Conservation (phyloP, 1,284 basidiomycete species). For the Trichosporon faecale region DNA sequence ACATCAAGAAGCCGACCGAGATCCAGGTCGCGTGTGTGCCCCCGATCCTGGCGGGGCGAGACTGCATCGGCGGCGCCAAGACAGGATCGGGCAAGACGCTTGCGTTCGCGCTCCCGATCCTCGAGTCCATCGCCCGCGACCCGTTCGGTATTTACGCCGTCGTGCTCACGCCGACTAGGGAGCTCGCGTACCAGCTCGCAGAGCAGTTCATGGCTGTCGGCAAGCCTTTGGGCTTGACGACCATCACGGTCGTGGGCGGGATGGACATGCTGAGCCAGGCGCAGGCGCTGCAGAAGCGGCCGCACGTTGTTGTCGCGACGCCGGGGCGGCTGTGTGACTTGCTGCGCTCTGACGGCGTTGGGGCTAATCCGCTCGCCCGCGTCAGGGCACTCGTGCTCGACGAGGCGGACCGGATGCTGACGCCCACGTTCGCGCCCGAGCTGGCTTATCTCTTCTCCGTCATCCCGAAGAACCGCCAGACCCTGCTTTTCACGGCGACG, state of each 20-base stretch:
- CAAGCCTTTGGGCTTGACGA: conserved; percentile 71
- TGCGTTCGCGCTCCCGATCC: conserved; percentile 91
- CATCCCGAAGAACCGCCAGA: conserved; percentile 83
- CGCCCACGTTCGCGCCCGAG: conserved; percentile 84
- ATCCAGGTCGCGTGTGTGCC: conserved; percentile 90
- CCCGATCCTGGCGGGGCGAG: conserved; percentile 73
- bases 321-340: conserved; percentile 94
- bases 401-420: conserved; percentile 91
- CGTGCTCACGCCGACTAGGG: conserved; percentile 89
- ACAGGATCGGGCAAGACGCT: conserved; percentile 98
- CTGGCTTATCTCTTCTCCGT: conserved; percentile 73
- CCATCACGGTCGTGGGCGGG: conserved; percentile 88
- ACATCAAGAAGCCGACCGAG: conserved; percentile 79
- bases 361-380: conserved; percentile 78
- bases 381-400: conserved; percentile 90
- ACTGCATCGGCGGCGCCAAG: conserved; percentile 96
- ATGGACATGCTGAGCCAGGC: conserved; percentile 99
- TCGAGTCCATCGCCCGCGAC: conserved; percentile 81
- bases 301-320: conserved; percentile 93
- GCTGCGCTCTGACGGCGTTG: conserved; percentile 66
- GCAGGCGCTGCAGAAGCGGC: conserved; percentile 75
- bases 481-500: conserved; percentile 95
- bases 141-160: conserved; percentile 93
- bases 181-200: conserved; percentile 93
- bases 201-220: conserved; percentile 95